phyloP scores from a whole-genome alignment of 163 green algal genomes.

The Chlamydomonas reinhardtii region DNA sequence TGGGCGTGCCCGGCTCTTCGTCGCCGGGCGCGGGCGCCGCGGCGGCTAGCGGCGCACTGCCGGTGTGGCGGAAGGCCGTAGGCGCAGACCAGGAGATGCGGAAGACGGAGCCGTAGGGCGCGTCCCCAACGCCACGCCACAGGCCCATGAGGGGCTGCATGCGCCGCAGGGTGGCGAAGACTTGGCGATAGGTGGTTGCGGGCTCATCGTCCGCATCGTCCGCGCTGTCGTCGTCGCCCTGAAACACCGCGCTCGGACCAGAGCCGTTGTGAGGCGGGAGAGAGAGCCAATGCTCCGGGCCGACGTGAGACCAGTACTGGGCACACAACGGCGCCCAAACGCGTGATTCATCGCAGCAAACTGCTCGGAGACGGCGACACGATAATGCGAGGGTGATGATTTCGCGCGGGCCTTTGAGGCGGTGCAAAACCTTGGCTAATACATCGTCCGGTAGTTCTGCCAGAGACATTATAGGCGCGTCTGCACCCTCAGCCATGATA shows the following conservation, averaged over 20 bases:
- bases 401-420: background rate
- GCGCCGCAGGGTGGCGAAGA: conserved; percentile 23
- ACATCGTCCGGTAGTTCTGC: too few relatives aligned
- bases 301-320: background rate
- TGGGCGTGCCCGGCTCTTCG: background rate
- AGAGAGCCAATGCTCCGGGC: conserved; percentile 14
- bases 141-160: conserved; percentile 37
- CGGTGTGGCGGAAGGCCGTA: background rate
- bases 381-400: background rate
- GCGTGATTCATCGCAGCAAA: conserved; percentile 12
- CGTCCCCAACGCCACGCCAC: conserved; percentile 39
- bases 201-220: conserved; percentile 9
- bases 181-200: background rate
- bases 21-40: background rate
- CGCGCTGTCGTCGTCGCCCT: too few relatives aligned
- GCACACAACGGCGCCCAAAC: conserved; percentile 18
- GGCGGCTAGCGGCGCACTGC: too few relatives aligned
- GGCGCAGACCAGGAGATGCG: background rate
- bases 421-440: too few relatives aligned
- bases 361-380: conserved; percentile 4
- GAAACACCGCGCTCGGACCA: background rate
- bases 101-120: conserved; percentile 40
- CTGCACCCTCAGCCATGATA: too few relatives aligned
- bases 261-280: background rate
- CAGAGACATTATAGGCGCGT: too few relatives aligned